Percentiles rank a stretch among this genome's conserved stretches.
Conservation (phyloP, 805 yeast genomes). For the Candida jianshihensis region DNA sequence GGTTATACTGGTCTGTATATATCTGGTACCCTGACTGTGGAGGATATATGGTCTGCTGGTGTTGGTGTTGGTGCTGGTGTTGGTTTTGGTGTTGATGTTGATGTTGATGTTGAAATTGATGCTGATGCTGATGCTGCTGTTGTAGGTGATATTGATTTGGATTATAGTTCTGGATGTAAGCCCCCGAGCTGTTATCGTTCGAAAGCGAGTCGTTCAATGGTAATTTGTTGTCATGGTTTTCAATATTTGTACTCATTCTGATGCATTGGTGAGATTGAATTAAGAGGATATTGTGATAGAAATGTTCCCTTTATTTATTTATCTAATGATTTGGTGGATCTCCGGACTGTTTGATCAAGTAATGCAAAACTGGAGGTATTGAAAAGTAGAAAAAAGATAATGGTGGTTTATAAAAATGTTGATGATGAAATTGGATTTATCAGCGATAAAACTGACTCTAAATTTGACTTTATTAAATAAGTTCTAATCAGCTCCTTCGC, state of each 20-base stretch:
- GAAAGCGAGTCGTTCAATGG: background rate
- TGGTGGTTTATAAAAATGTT: no score
- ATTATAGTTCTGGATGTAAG: background rate
- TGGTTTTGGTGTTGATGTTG: background rate
- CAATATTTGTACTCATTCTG: background rate
- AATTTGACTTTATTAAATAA: no score
- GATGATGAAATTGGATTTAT: no score
- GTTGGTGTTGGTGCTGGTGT: constrained; percentile 2
- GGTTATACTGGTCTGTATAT: no score
- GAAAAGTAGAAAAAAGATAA: no score
- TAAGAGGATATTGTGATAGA: background rate
- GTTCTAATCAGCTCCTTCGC: no score
- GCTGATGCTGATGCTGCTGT: constrained; percentile 3
- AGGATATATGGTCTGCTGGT: background rate
- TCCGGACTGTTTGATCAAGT: no score
- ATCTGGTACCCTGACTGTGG: background rate
- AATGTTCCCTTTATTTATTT: no score
- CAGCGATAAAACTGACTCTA: no score
- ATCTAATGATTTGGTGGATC: no score
- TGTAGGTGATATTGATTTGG: background rate
- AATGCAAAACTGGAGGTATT: no score
- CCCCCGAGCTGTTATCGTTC: background rate
- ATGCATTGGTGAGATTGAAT: background rate
- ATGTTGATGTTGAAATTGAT: background rate
- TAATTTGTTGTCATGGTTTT: background rate